Base-by-base conservation (phyloP, 2,329 filamentous ascomycete species). In the Cryphonectria radicalis region DNA sequence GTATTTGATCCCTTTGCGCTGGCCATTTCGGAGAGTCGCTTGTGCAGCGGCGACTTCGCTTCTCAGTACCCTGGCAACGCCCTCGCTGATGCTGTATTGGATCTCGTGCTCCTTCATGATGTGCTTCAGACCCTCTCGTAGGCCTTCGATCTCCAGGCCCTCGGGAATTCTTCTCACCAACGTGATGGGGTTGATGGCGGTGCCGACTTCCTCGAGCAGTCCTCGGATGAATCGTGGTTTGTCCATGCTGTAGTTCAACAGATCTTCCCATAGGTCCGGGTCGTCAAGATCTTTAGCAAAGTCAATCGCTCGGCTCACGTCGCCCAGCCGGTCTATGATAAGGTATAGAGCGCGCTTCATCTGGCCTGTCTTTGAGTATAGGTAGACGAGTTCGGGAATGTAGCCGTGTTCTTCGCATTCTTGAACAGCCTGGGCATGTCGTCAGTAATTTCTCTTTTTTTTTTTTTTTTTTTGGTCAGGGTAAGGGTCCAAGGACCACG, bases 41-140 rank as follows among this genome's bases (percentile, higher is more conserved):
- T 98, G 97, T 0, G 93, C 94, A 5, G 88, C 86, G 0, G 92
- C 91, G 0, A 99, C 95, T 81, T 99, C 96, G 70, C 95, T 94
- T 66, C 92, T 87, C 59, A 98, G 84, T 0, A 98, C 95, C 69
- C 90, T 89, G 0, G 96, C 95, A 4, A 97, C 96, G 0, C 96
- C 96, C 60, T 92, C 91, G 74, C 92, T 95, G 78, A 99, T 98
- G 76, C 92, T 96, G 78, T 93, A 90, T 82, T 98, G 96, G 62
- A 99, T 93, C 78, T 98, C 96, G 78, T 98, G 95, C 81, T 99
- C 96, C 76, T 95, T 92, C 79, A 99, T 92, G 84, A 99, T 94
- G 70, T 95, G 92, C 62, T 92, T 92, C 4, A 99, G 87, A 0
- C 95, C 96, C 74, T 97, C 93, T 71, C 94, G 87, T 8, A 99